Base-by-base conservation (phyloP, 2,329 filamentous ascomycete species). In the Furcasterigmium sp. region DNA sequence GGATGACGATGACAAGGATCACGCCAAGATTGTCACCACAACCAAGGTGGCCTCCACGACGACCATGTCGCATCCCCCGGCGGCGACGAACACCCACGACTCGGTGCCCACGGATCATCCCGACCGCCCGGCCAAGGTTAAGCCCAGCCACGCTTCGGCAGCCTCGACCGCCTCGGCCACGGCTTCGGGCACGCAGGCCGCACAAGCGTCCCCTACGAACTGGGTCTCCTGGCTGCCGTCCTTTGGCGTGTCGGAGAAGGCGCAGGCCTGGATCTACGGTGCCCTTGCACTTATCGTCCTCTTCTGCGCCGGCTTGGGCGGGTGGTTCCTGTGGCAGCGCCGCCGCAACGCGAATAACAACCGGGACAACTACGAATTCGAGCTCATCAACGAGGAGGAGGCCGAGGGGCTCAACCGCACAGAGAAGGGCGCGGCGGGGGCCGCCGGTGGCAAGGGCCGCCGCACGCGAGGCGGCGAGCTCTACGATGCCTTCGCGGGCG, bases 401-500 rank as follows among this genome's bases (percentile, higher is more conserved):
- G 72, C 75, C 14, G 72, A 82, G 53, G 73, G 75, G 21, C 61
- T 80, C 4, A 70, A 68, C 42, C 55, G 55, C 46, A 67, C 60
- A 40, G 70, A 70, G 60, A 76, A 68, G 66, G 67, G 58, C 46
- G 62, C 63, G 46, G 64, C 71, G 8, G n/a, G n/a, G n/a, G n/a
- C n/a, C n/a, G n/a, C n/a, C n/a, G 56, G 56, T 20, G 59, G 63
- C 52, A 69, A 68, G 52, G 55, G 68, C 15, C 69, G 71, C 45
- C 73, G 77, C 51, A 73, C 75, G 41, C 64, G 88, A 17, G 93
- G 89, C 3, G 90, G 91, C 21, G 91, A 97, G 68, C 69, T 98
- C 36, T 98, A 98, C 62, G 93, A 98, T 70, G 93, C 93, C 5
- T 98, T 98, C 73, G 93, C 93, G 0, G 91, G 88, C 14, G 91